Base-by-base conservation (phyloP, 1,139 yeast species). In the Nematodospora anomalae region DNA sequence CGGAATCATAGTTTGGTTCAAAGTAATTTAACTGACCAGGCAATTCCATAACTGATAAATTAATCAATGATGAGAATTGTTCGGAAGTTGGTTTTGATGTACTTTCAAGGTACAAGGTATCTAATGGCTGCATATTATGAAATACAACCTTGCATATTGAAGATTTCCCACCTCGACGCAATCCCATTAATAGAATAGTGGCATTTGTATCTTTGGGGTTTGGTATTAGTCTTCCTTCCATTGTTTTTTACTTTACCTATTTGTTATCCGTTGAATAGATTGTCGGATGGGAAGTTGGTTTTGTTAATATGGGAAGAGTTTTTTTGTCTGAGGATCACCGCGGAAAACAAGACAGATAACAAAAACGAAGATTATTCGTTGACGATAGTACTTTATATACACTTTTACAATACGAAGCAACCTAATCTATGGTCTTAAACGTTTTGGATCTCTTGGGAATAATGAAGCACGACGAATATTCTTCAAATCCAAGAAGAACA, bases 401-500 rank as follows among this genome's bases (percentile, higher is more conserved):
- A n/a, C n/a, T n/a, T n/a, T n/a, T n/a, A n/a, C n/a, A n/a, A n/a
- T n/a, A n/a, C n/a, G n/a, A n/a, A n/a, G n/a, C n/a, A n/a, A n/a
- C n/a, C n/a, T n/a, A n/a, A n/a, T 8, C 44, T 53, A 84, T 72
- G 98, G 98, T 62, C 86, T 80, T 57, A 92, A 74, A 71, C 98
- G 83, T 64, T 71, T 83, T 51, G 98, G 98, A 66, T 92, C 99
- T 75, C 99, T 86, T 60, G 99, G 99, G 92, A 92, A 92, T 60
- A 92, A 71, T 9, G 96, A 83, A 16, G 99, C 97, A 62, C 97
- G 85, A 68, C 99, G 87, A 53, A 92, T 92, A 69, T 92, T 94
- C 73, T 89, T 90, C 71, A 92, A 76, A 58, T 88, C 98, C 62
- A 92, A 77, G 80, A 78, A 92, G 79, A 92, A 92, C 97, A 92